Conservation (phyloP, 129 eudicot genomes). For the Cynara cardunculus region DNA sequence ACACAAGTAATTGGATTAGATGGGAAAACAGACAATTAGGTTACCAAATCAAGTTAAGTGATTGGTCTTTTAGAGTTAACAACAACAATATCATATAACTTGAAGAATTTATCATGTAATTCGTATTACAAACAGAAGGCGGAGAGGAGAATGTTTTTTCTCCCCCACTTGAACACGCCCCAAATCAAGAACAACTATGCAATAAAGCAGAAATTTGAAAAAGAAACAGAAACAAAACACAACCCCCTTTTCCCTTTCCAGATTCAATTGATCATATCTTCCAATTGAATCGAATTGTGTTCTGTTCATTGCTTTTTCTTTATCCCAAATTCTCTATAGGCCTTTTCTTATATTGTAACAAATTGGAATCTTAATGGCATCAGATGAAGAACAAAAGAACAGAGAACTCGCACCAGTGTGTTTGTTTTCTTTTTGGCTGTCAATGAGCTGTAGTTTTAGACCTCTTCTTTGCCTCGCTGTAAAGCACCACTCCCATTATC, state of each 20-base stretch:
- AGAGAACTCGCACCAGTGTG: constrained; percentile 34
- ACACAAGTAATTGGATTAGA: constrained; percentile 2
- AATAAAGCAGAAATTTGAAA: constrained; percentile 26
- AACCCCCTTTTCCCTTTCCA: constrained; percentile 1
- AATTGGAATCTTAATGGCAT: constrained; percentile 21
- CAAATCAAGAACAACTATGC: constrained; percentile 32
- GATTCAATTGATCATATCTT: constrained; percentile 25
- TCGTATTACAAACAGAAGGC: constrained; percentile 24
- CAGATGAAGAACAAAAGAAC: constrained; percentile 23
- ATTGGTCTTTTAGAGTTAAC: not conserved
- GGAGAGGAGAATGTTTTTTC: constrained; percentile 11
- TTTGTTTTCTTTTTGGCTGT: constrained; percentile 10
- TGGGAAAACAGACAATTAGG: not conserved
- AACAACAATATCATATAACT: constrained; percentile 25
- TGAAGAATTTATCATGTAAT: constrained; percentile 27
- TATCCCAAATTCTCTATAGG: constrained; percentile 23
- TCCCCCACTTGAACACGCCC: constrained; percentile 9
- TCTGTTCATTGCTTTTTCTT: constrained; percentile 24
- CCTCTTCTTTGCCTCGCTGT: constrained; percentile 81
- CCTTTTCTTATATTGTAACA: constrained; percentile 7
- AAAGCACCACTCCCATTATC: constrained; percentile 76
- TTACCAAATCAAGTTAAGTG: not conserved
- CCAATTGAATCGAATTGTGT: constrained; percentile 50
- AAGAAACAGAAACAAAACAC: constrained; percentile 22
- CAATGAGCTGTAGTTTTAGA: constrained; percentile 68